Evolutionary conservation across 2,329 filamentous ascomycete genomes (phyloP), one percentile per base, ranked within the genome.

Genomic region (Pseudogymnoascus sp.): DNA sequence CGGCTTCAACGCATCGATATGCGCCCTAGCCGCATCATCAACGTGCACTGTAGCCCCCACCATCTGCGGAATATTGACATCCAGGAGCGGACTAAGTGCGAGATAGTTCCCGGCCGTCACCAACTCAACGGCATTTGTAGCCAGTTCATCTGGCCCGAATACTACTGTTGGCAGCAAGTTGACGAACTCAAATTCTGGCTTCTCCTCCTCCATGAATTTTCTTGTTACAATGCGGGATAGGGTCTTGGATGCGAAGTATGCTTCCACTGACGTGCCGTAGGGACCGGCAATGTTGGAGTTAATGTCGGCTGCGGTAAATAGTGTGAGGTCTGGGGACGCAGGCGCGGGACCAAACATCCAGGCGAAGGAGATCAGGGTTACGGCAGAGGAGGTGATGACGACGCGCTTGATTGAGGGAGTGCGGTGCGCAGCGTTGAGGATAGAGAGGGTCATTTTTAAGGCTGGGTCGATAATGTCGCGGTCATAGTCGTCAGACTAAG

Each of bases 211-310:
- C 38, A 65, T 56, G 64, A 71, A 69, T 34, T 63, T 35, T 12
- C 61, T 60, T 30, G 65, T 66, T 5, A 65, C 65, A 23, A 63
- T 63, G 56, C 66, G 66, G 13, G 70, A 61, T 0, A 69, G 62
- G 3, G 64, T 63, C 57, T 71, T 71, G 26, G 68, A 69, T 48
- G 63, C 64, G 38, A 62, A 68, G 52, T 72, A 71, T 2, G 69
- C 70, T 62, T 67, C 63, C 64, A 68, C 66, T 39, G 64, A 28
- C 2, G 30, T 13, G 60, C 39, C 30, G 35, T 59, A 61, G 8
- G 58, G 57, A 5, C 28, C 18, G 26, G 10, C 10, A 57, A 52
- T 35, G 45, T 48, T 59, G 18, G 30, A 59, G 61, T 63, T 62
- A 33, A 64, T 62, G 52, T 64, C 61, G 48, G 56, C 57, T 21